Conservation (phyloP, 139 green algal species). For the Coelastrella sp. region DNA sequence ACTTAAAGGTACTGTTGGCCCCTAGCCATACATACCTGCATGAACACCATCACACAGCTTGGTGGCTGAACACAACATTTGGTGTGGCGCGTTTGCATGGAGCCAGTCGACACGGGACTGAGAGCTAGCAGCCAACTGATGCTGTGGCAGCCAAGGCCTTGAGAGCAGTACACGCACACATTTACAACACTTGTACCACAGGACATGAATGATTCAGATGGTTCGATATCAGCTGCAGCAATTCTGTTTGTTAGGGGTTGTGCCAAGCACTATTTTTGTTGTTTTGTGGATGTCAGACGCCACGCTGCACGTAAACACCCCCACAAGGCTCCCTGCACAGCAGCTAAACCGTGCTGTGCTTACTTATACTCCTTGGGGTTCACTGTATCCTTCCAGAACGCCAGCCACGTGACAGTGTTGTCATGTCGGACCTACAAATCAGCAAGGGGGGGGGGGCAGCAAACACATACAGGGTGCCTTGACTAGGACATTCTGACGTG, state of each 20-base stretch:
- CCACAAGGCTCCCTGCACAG: background rate
- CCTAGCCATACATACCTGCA: constrained; percentile 97
- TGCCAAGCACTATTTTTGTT: too few relatives aligned
- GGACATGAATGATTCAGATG: too few relatives aligned
- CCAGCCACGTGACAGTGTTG: constrained; percentile 97
- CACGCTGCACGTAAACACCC: too few relatives aligned
- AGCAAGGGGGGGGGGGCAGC: constrained; percentile 32
- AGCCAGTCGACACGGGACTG: background rate
- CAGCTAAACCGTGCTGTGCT: background rate
- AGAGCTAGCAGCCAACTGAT: background rate
- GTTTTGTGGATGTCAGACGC: too few relatives aligned
- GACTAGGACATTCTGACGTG: too few relatives aligned
- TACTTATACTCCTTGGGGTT: constrained; percentile 87
- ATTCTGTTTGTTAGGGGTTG: too few relatives aligned
- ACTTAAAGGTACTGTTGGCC: constrained; percentile 94
- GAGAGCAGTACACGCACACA: too few relatives aligned
- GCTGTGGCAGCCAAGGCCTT: too few relatives aligned
- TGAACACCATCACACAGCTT: background rate
- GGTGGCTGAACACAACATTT: too few relatives aligned
- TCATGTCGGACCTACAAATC: constrained; percentile 76
- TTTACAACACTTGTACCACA: too few relatives aligned
- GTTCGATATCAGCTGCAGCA: too few relatives aligned
- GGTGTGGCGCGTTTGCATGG: background rate
- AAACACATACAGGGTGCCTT: background rate
- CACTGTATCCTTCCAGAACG: constrained; percentile 98